Evolutionary conservation across 371 early-diverging fungal species (phyloP), one percentile per base, ranked within the genome.

Genomic region (Quaeritorhiza haematococci): DNA sequence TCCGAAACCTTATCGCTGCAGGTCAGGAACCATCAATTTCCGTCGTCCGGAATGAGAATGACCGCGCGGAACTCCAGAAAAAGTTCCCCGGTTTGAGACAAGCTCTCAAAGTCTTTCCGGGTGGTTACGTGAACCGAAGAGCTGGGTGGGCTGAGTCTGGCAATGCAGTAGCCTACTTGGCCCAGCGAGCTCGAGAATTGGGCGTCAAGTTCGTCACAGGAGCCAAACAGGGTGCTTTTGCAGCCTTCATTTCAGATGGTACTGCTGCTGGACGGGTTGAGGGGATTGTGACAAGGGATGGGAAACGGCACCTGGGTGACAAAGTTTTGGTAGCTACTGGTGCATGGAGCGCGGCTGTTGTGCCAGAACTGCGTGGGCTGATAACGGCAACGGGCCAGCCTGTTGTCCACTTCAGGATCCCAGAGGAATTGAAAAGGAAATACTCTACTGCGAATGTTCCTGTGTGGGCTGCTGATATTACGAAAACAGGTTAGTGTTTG

Each of bases 401-500:
- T 3, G 81, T 83, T 0, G 51, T 80, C 8, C 79, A 81, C 26
- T 66, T 83, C 48, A 59, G 71, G 49, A 47, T 66, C 17, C 61
- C 63, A 33, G 44, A 54, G 33, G 42, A 35, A 30, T 27, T 54
- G 21, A n/a, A 46, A 27, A 26, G 53, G 23, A 58, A 13, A 56
- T 62, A 53, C 44, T 13, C 8, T 6, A 28, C 56, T 13, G 13
- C 58, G 46, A 58, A 68, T n/a, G 63, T 70, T 34, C 79, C 79
- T 8, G 75, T 76, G 0, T 83, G 79, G 79, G 61, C 71, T 53
- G 78, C 66, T 8, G 76, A 78, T 52, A 64, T 83, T 23, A 66
- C 74, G 6, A 38, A 69, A n/a, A 71, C 71, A 1, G 80, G 78
- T 30, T 55, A 48, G 46, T 23, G 10, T 38, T n/a, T n/a, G n/a